phyloP scores from a whole-genome alignment of 331 rosid species.

The Malus hybrid region DNA sequence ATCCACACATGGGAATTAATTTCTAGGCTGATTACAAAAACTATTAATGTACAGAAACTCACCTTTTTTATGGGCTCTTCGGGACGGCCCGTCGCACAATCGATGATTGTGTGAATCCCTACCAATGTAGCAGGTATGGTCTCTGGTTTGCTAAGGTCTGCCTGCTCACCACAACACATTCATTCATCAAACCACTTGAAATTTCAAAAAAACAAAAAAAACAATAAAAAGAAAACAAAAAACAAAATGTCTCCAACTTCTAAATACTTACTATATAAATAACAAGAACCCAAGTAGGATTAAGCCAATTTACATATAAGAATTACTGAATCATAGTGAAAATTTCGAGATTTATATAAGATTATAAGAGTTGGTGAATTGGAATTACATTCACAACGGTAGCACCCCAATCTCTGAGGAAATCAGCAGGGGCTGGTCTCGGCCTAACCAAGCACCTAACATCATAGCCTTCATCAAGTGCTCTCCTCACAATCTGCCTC shows the following conservation, averaged over 20 bases:
- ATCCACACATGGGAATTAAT: background rate
- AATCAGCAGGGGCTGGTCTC: conserved; percentile 97
- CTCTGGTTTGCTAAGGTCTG: conserved; percentile 85
- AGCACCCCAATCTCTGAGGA: conserved; percentile 99
- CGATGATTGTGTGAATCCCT: conserved; percentile 80
- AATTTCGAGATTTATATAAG: background rate
- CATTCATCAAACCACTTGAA: background rate
- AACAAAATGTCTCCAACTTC: background rate
- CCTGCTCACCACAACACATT: conserved; percentile 39
- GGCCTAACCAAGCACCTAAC: conserved; percentile 93
- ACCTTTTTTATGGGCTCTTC: conserved; percentile 93
- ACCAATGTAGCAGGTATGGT: conserved; percentile 93
- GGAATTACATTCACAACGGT: conserved; percentile 69
- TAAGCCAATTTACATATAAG: background rate
- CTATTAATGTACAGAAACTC: background rate
- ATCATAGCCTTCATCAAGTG: conserved; percentile 90
- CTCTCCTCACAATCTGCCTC: conserved; percentile 89
- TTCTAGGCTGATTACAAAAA: background rate
- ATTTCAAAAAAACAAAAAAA: background rate
- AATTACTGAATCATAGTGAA: background rate
- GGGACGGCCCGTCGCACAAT: conserved; percentile 97
- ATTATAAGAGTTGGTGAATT: background rate
- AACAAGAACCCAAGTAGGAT: background rate
- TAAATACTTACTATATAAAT: background rate
- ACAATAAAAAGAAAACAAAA: too few species aligned